Evolutionary conservation across 345 rosid species (phyloP).

Genomic region (Iberis pinnata): DNA sequence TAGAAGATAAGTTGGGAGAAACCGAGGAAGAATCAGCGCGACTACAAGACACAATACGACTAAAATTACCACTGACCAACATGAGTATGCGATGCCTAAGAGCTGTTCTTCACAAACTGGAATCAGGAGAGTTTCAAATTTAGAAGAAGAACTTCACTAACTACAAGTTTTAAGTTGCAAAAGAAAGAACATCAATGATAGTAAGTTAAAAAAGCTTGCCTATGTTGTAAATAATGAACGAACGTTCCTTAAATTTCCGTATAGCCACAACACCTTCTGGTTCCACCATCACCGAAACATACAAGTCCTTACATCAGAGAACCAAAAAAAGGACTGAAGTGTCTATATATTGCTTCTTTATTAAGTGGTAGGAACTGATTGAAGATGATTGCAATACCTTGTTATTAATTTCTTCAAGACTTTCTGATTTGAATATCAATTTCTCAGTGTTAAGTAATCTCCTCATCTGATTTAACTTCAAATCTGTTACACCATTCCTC

Average conservation of each 20-base stretch:
- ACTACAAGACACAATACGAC: conserved; percentile 50
- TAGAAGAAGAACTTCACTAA: not conserved
- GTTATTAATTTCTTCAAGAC: conserved; percentile 22
- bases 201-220: conserved; percentile 36
- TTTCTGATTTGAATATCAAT: conserved; percentile 46
- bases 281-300: conserved; percentile 60
- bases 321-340: not conserved
- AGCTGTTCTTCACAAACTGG: conserved; percentile 78
- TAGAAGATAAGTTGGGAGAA: conserved; percentile 47
- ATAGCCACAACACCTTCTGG: conserved; percentile 82
- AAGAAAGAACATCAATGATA: not conserved
- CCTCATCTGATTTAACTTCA: conserved; percentile 31
- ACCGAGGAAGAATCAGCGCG: conserved; percentile 47
- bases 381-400: conserved; percentile 35
- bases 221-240: conserved; percentile 59
- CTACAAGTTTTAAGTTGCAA: not conserved
- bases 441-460: conserved; percentile 62
- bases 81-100: conserved; percentile 60
- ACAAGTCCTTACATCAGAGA: conserved; percentile 38
- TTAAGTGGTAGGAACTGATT: not conserved
- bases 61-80: conserved; percentile 58
- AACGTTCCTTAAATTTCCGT: conserved; percentile 43
- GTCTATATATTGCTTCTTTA: not conserved
- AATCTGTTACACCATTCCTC: conserved; percentile 34
- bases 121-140: conserved; percentile 2